Evolutionary conservation across 768 basidiomycete species (phyloP).

Genomic region (Phlebiopsis flavidoalba): DNA sequence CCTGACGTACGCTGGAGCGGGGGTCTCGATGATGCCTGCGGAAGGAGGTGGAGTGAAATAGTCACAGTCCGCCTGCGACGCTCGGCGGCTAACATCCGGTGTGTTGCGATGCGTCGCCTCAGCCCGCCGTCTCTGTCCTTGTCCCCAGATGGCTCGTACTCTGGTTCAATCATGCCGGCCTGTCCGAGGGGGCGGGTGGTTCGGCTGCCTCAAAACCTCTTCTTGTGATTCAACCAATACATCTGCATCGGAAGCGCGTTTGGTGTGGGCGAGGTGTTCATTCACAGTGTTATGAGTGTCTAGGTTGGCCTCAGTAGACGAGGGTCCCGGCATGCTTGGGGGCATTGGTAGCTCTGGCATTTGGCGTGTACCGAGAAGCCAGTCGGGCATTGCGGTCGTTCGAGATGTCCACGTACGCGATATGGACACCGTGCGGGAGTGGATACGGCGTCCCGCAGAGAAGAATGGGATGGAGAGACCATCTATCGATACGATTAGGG

Average conservation of each 20-base stretch:
- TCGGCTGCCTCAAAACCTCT: not conserved
- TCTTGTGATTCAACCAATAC: not conserved
- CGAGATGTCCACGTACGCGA: slow-evolving; percentile 37
- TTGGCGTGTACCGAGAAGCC: slow-evolving; percentile 35
- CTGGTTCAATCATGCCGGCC: not conserved
- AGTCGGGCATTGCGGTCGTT: slow-evolving; percentile 33
- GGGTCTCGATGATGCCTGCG: not conserved
- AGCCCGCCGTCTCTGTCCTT: not conserved
- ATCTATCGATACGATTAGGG: slow-evolving; percentile 32
- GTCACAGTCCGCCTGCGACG: not conserved
- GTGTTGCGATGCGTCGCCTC: not conserved
- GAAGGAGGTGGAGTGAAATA: not conserved
- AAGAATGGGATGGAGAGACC: slow-evolving; percentile 70
- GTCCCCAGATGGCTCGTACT: not conserved
- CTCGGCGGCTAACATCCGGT: not conserved
- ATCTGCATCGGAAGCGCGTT: slow-evolving; percentile 1
- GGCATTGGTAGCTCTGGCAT: slow-evolving; percentile 4
- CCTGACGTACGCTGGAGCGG: not conserved
- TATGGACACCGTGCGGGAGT: slow-evolving; percentile 42
- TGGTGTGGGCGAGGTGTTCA: not conserved
- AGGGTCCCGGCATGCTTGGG: not conserved
- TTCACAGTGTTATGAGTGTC: not conserved
- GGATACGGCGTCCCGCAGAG: slow-evolving; percentile 42
- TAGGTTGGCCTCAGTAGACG: not conserved
- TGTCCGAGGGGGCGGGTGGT: not conserved